Evolutionary conservation across 2,329 filamentous ascomycete species (phyloP).

Genomic region (Venturiaceae sp.): DNA sequence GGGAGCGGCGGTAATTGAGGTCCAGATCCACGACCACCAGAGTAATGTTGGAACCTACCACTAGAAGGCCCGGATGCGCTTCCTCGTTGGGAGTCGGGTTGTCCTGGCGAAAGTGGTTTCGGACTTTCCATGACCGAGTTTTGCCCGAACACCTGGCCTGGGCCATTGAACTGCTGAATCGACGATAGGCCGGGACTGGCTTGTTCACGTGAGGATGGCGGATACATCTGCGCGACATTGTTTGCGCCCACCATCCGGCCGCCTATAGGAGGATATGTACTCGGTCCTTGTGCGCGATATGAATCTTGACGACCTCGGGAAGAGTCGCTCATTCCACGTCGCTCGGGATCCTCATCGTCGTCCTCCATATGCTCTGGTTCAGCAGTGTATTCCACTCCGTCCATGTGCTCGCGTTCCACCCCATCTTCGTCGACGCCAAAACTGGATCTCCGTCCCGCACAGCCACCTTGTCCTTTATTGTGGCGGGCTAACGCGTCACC

Average conservation of each 20-base stretch:
- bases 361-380: constrained; percentile 38
- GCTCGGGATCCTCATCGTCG: constrained; percentile 35
- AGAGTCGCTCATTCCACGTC: constrained; percentile 60
- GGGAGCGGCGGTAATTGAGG: constrained; percentile 14
- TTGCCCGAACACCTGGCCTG: constrained; percentile 50
- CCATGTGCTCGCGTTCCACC: constrained; percentile 47
- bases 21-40: constrained; percentile 43
- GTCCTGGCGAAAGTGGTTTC: constrained; percentile 67
- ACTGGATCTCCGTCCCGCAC: constrained; percentile 81
- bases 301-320: constrained; percentile 50
- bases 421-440: constrained; percentile 64
- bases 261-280: constrained; percentile 64
- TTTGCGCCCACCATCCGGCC: constrained; percentile 16
- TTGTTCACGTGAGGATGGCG: constrained; percentile 9
- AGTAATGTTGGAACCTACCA: constrained; percentile 46
- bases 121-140: constrained; percentile 74
- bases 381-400: constrained; percentile 48
- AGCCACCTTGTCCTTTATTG: constrained; percentile 91
- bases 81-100: constrained; percentile 36
- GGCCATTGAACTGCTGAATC: constrained; percentile 25
- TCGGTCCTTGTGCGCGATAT: constrained; percentile 52
- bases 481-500: constrained; percentile 92
- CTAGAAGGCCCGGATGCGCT: constrained; percentile 36
- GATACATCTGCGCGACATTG: constrained; percentile 8
- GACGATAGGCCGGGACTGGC: constrained; percentile 18